Percentiles rank a stretch among this genome's conserved stretches.
phyloP scores from a whole-genome alignment of 306 rosid species.

The Abrus pulchellus region DNA sequence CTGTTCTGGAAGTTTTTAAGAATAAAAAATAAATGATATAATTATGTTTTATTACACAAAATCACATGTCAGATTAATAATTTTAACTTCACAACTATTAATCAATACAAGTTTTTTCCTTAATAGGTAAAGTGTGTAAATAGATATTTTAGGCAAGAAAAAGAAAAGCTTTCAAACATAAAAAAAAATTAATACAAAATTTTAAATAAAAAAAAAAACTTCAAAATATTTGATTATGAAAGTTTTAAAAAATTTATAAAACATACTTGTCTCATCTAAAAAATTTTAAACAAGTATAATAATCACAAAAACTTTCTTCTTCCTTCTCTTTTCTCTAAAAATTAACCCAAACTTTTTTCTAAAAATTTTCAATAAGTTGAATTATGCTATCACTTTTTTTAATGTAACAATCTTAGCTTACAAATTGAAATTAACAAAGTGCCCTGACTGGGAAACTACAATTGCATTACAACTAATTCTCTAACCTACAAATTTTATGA shows the following conservation, averaged over 20 bases:
- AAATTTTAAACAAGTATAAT: too few species aligned
- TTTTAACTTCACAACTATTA: background rate
- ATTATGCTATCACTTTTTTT: background rate
- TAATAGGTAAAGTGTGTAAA: background rate
- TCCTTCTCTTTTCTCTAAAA: too few species aligned
- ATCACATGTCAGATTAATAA: background rate
- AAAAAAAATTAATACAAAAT: too few species aligned
- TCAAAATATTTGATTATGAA: too few species aligned
- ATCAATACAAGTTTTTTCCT: background rate
- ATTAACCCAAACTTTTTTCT: too few species aligned
- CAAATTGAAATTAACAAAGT: background rate
- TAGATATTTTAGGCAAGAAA: background rate
- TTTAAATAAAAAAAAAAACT: too few species aligned
- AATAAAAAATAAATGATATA: background rate
- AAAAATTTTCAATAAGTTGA: background rate
- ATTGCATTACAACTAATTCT: slow-evolving; percentile 6
- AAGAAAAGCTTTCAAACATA: background rate
- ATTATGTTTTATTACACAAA: background rate
- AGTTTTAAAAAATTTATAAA: too few species aligned
- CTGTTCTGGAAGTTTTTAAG: too few species aligned
- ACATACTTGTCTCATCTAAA: too few species aligned
- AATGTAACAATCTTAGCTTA: background rate
- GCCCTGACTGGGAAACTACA: slow-evolving; percentile 5
- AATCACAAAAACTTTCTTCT: too few species aligned
- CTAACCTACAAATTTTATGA: slow-evolving; percentile 8